phyloP scores from a whole-genome alignment of 2,329 filamentous ascomycete species.

The Penicillium griseofulvum region DNA sequence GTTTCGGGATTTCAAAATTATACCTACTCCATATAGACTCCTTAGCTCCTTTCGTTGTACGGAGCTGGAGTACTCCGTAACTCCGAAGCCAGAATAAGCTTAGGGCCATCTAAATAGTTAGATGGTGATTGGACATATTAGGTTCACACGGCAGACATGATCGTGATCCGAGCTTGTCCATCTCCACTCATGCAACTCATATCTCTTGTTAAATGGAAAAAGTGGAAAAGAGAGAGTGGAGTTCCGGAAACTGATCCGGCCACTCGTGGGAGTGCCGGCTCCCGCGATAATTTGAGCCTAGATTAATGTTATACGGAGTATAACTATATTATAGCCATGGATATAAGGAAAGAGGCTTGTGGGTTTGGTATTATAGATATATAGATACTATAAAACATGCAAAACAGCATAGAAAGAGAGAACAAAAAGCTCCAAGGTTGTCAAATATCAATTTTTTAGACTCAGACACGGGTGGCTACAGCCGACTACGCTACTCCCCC shows the following conservation, averaged over 20 bases:
- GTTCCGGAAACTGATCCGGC: constrained; percentile 2
- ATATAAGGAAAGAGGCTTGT: neutral
- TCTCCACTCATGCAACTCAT: constrained; percentile 8
- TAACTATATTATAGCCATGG: too few relatives aligned
- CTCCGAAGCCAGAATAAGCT: neutral
- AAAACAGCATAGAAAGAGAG: neutral
- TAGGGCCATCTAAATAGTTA: neutral
- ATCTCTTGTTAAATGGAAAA: neutral
- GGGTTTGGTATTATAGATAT: neutral
- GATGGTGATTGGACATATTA: neutral
- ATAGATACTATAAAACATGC: too few relatives aligned
- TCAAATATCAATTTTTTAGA: neutral
- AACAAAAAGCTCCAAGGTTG: neutral
- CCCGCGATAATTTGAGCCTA: neutral
- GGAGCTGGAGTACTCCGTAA: too few relatives aligned
- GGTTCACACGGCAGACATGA: neutral
- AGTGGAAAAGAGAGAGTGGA: neutral
- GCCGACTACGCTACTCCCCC: neutral
- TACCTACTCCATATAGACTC: neutral
- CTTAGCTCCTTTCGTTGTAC: neutral
- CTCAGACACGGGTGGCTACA: neutral
- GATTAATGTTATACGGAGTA: too few relatives aligned
- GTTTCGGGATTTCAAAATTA: neutral
- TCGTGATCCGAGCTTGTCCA: neutral
- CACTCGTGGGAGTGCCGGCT: neutral